phyloP scores from a whole-genome alignment of 2,329 filamentous ascomycete species.

The Boeremia lycopersici region DNA sequence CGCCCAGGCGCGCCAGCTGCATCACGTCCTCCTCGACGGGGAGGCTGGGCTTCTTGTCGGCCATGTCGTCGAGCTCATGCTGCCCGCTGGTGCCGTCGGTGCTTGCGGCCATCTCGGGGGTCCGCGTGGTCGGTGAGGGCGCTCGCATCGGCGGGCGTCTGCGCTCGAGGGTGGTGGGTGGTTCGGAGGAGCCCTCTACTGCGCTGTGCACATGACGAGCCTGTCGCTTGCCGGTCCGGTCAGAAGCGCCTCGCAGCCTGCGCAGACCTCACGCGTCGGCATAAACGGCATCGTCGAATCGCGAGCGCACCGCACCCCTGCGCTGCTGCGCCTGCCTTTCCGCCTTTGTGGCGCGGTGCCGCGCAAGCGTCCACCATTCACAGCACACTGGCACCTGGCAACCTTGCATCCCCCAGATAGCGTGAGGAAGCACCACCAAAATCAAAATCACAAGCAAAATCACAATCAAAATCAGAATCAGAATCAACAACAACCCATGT shows the following conservation, averaged over 20 bases:
- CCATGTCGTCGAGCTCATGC: constrained; percentile 48
- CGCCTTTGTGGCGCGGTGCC: constrained; percentile 17
- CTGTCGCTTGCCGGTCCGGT: constrained; percentile 1
- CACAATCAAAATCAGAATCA: too few species aligned
- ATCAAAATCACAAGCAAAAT: too few species aligned
- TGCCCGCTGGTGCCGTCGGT: constrained; percentile 26
- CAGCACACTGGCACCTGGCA: too few species aligned
- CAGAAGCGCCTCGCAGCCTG: constrained; percentile 14
- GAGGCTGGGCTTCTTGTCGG: constrained; percentile 44
- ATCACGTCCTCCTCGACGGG: constrained; percentile 82
- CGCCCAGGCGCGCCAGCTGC: constrained; percentile 89
- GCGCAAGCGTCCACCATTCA: constrained; percentile 3
- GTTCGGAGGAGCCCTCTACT: neutral
- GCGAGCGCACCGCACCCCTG: constrained; percentile 19
- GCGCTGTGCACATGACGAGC: constrained; percentile 22
- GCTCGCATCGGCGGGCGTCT: constrained; percentile 5
- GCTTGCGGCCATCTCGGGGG: constrained; percentile 36
- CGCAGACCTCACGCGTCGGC: constrained; percentile 17
- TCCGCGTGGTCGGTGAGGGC: constrained; percentile 16
- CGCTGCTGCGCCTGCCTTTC: constrained; percentile 15
- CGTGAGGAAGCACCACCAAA: too few species aligned
- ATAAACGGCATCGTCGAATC: constrained; percentile 24
- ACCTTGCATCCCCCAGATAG: too few species aligned
- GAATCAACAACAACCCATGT: too few species aligned
- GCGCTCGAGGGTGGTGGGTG: neutral